phyloP scores from a whole-genome alignment of 1,284 basidiomycete species.

The Ganoderma lucidum region DNA sequence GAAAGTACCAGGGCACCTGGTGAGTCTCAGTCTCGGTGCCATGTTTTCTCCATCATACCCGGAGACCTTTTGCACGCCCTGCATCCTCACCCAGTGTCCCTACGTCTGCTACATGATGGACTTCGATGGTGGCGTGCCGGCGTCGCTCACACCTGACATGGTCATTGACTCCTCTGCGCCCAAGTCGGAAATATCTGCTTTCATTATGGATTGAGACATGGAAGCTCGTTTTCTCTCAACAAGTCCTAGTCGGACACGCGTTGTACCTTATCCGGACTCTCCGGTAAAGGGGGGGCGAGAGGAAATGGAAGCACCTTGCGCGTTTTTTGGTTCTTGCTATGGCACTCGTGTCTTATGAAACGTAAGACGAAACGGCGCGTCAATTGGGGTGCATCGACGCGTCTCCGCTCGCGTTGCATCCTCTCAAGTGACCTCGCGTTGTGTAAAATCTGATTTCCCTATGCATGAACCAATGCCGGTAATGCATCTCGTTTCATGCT shows the following conservation, averaged over 20 bases:
- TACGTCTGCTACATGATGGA: not conserved
- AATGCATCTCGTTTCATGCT: not conserved
- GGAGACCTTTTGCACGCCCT: not conserved
- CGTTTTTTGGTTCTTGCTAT: not conserved
- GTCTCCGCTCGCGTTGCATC: not conserved
- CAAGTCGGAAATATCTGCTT: not conserved
- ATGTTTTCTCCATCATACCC: not conserved
- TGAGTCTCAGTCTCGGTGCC: constrained; percentile 45
- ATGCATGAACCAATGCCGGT: not conserved
- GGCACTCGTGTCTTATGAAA: not conserved
- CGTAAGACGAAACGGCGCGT: not conserved
- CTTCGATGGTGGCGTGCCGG: not conserved
- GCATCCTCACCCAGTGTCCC: not conserved
- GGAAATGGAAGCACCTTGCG: constrained; percentile 6
- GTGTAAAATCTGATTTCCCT: not conserved
- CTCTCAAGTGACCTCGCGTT: not conserved
- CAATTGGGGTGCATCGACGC: not conserved
- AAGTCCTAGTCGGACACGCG: not conserved
- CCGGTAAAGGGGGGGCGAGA: not conserved
- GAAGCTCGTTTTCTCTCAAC: not conserved
- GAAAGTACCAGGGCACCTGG: constrained; percentile 99
- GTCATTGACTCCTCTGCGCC: not conserved
- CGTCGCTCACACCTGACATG: not conserved
- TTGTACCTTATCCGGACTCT: not conserved
- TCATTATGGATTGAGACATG: not conserved